Conservation (phyloP, 148 eudicot species). For the Fagopyrum homotropicum region DNA sequence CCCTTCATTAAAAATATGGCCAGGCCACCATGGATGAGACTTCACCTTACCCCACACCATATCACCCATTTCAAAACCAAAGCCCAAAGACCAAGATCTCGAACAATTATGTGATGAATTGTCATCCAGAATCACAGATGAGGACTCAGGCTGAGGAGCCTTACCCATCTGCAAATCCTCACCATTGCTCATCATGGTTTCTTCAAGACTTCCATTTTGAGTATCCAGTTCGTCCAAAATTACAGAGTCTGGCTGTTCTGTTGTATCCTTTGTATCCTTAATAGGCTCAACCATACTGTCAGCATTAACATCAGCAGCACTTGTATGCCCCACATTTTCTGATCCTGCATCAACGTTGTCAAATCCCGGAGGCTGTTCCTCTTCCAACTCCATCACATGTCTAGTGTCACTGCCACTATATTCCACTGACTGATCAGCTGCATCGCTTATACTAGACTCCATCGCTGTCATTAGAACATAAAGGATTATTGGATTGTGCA, state of each 20-base stretch:
- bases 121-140: neutral
- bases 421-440: neutral
- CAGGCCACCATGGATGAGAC: conserved; percentile 99
- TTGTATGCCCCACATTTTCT: neutral
- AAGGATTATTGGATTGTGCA: no score
- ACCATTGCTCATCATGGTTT: neutral
- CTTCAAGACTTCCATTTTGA: neutral
- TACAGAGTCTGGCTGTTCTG: neutral
- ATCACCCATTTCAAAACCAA: conserved; percentile 66
- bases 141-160: neutral
- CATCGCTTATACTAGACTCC: neutral
- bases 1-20: conserved; percentile 61
- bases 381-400: neutral
- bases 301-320: neutral
- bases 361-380: neutral
- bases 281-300: neutral
- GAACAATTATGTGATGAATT: neutral
- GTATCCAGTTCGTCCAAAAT: neutral
- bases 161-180: neutral
- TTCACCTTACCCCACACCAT: conserved; percentile 99
- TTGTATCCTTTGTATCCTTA: neutral
- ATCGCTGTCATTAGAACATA: neutral
- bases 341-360: neutral
- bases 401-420: neutral
- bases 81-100: neutral